These are phyloP conservation scores for Sugiyamaella novakii DNA, from an alignment of 1,139 yeast species.

Conservation along the genomic window DNA sequence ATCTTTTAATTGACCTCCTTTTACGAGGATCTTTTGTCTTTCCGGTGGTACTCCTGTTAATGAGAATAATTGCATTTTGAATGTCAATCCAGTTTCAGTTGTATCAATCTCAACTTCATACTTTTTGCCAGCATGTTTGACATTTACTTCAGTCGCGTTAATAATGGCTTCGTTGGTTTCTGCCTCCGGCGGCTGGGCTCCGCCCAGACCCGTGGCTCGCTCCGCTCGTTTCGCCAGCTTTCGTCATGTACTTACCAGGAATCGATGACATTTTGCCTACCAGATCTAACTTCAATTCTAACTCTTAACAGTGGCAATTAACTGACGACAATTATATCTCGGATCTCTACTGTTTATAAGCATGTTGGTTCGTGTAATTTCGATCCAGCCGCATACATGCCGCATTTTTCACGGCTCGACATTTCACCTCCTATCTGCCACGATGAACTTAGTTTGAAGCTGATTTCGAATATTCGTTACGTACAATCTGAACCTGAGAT, in stretches of 20 bases:
- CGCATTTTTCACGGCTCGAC: not conserved
- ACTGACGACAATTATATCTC: not conserved
- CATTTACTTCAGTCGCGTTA: constrained; percentile 53
- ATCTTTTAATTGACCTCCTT: constrained; percentile 84
- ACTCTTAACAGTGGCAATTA: not conserved
- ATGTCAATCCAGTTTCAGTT: constrained; percentile 55
- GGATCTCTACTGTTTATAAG: too few species aligned
- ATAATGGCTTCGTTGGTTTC: too few species aligned
- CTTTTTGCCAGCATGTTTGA: constrained; percentile 84
- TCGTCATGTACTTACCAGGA: constrained; percentile 18
- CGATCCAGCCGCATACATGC: constrained; percentile 1
- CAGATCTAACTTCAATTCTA: not conserved
- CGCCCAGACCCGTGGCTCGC: too few species aligned
- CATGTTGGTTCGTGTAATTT: too few species aligned
- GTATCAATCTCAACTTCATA: constrained; percentile 66
- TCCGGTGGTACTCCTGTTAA: constrained; percentile 80
- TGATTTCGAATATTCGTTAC: too few species aligned
- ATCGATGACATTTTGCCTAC: constrained; percentile 12
- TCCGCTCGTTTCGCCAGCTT: too few species aligned
- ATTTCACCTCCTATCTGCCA: not conserved
- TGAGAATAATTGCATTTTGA: constrained; percentile 71
- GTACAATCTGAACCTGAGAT: too few species aligned
- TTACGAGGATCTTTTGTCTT: constrained; percentile 86
- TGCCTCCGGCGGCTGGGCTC: too few species aligned
- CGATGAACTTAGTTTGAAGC: too few species aligned